These are phyloP conservation scores for Populus hybrid DNA, from an alignment of 441 rosid species.

Conservation along the genomic window DNA sequence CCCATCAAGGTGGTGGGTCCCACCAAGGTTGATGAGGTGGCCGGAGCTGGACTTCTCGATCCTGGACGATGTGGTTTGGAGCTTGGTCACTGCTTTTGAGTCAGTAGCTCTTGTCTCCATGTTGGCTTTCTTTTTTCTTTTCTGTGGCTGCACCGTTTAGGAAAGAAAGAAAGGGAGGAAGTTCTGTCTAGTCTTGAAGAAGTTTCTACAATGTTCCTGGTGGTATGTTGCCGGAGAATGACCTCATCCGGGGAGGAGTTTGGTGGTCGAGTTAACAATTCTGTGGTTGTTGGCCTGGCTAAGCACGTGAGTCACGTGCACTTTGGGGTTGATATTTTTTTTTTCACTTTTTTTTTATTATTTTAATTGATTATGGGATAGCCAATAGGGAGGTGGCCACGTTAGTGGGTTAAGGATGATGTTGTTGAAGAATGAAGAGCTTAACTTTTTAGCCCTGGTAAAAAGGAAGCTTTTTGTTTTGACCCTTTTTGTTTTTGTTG, in stretches of 20 bases:
- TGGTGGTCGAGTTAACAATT: background rate
- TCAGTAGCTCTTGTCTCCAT: slow-evolving; percentile 85
- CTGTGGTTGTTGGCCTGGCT: background rate
- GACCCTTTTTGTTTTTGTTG: background rate
- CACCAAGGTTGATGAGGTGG: slow-evolving; percentile 17
- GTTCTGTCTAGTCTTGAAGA: background rate
- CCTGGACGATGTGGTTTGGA: slow-evolving; percentile 70
- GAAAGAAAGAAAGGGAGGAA: no score
- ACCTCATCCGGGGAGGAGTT: background rate
- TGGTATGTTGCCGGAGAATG: background rate
- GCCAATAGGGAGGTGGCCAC: background rate
- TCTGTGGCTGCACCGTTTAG: slow-evolving; percentile 77
- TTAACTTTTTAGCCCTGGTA: background rate
- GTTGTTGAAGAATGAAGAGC: background rate
- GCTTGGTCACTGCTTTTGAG: slow-evolving; percentile 65
- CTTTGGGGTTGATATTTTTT: background rate
- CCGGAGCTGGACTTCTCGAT: slow-evolving; percentile 44
- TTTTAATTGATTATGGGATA: background rate
- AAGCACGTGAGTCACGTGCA: background rate
- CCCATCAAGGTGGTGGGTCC: slow-evolving; percentile 11
- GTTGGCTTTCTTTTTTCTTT: slow-evolving; percentile 84
- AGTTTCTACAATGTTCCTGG: background rate
- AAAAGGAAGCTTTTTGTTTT: background rate
- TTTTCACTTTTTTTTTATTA: no score
- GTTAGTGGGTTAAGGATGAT: background rate